phyloP scores from a whole-genome alignment of 495 filamentous ascomycete genomes.

The Xylaria castorea region DNA sequence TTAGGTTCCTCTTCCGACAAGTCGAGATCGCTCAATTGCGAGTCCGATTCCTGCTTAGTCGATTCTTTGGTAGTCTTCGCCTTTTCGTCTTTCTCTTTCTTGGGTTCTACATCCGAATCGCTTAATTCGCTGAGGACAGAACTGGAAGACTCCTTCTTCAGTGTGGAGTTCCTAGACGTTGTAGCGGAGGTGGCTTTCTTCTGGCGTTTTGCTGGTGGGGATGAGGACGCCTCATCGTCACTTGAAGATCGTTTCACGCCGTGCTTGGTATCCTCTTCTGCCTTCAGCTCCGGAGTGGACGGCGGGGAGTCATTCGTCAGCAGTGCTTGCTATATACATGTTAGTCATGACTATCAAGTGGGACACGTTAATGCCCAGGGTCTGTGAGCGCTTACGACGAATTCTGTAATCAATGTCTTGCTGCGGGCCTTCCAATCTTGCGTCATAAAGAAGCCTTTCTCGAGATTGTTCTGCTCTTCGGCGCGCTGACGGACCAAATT shows the following conservation, averaged over 20 bases:
- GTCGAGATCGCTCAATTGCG: slow-evolving; percentile 39
- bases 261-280: slow-evolving; percentile 34
- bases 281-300: slow-evolving; percentile 26
- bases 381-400: slow-evolving; percentile 65
- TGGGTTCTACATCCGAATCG: slow-evolving; percentile 40
- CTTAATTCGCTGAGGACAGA: slow-evolving; percentile 35
- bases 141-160: slow-evolving; percentile 43
- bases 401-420: slow-evolving; percentile 72
- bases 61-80: slow-evolving; percentile 23
- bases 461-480: slow-evolving; percentile 69
- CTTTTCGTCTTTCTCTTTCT: slow-evolving; percentile 38
- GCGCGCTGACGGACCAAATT: slow-evolving; percentile 72
- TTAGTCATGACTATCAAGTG: slow-evolving; percentile 24
- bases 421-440: slow-evolving; percentile 79
- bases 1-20: slow-evolving; percentile 35
- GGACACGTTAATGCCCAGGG: slow-evolving; percentile 33
- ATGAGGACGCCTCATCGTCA: slow-evolving; percentile 36
- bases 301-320: slow-evolving; percentile 28
- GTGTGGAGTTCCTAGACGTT: slow-evolving; percentile 31
- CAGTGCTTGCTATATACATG: slow-evolving; percentile 32
- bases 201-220: slow-evolving; percentile 40
- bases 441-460: slow-evolving; percentile 73
- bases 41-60: slow-evolving; percentile 37
- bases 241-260: slow-evolving; percentile 42
- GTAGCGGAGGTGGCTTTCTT: slow-evolving; percentile 38